Base-by-base conservation (phyloP, 495 filamentous ascomycete species). In the Trichoderma gamsii region DNA sequence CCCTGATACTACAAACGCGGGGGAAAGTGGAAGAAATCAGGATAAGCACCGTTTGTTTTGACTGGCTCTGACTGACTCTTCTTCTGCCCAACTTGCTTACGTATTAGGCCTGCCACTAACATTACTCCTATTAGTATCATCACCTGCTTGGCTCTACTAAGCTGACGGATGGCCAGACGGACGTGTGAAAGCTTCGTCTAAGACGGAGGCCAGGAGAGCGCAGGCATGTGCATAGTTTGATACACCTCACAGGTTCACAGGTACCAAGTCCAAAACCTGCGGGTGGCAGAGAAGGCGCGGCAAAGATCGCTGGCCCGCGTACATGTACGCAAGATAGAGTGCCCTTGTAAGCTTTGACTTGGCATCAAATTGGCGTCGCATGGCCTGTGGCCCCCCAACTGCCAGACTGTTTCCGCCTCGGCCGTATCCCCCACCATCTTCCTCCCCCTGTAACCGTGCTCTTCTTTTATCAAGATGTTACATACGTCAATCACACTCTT, bases 271-370 rank as follows among this genome's bases (percentile, higher is more conserved):
- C 51, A n/a, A 32, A 61, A 32, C 9, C 56, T 32, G 56, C 23
- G 16, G 56, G 25, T 32, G 56, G 56, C 23, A 61, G 25, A 27
- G 25, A 32, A 61, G 56, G 56, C 56, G 56, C 56, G 56, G 56
- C 56, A 32, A 25, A 15, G 56, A 29, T 61, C 23, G 51, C 51
- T 56, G n/a, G 25, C 51, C 35, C 51, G n/a, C 51, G 51, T 56
- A 56, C 21, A 11, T 21, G n/a, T 61, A 32, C 9, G 56, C 56
- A 32, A 27, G 56, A 61, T 61, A 61, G 56, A 61, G 56, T 61
- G 56, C 56, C 56, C 56, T 32, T 61, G 56, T 29, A 29, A 61
- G 56, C 56, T 61, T 61, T 12, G 23, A 61, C 56, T 61, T 61
- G 56, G 56, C 56, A 29, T 61, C 16, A 16, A n/a, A 16, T 16